Evolutionary conservation across 1,139 yeast species (phyloP), one percentile per base, ranked within the genome.

Genomic region (Lodderomyces orthopsilosis): DNA sequence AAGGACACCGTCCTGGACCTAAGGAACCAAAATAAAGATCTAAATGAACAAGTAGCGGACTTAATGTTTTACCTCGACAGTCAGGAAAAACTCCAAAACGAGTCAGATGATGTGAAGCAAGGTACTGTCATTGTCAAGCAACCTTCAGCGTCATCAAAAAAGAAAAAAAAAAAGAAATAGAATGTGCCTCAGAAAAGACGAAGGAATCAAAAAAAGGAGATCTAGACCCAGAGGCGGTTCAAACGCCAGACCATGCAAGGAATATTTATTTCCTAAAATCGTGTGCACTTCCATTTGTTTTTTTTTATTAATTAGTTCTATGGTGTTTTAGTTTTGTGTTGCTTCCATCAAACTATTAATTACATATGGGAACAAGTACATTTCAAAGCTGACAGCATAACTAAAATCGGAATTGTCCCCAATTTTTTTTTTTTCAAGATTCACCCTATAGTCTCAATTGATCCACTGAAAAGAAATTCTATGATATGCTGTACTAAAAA

Each of bases 41-140:
- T 88, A 38, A 61, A 74, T 40, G 94, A 85, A 32, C 94, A 88
- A 59, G 81, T 85, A 3, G 77, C 75, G 33, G 96, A 90, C 59
- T 62, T 90, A 46, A 86, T 89, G 96, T 85, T 87, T 51, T 87
- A 74, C 57, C 66, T 89, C 41, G 94, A 86, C 48, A 76, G 86
- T 3, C 86, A 78, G 56, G 85, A 82, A 45, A 85, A 83, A 60
- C 76, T 88, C 53, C 77, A 82, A 53, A 76, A 81, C 56, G 85
- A 87, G 19, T 75, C 81, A 2, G 85, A 83, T 14, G 91, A 83
- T 36, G 82, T 85, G 12, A 78, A 70, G 51, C 85, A 88, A 48
- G 95, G 95, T 0, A 78, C 83, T 1, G 66, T 86, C 0, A 70
- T 85, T 1, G 59, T 74, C 30, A 68, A 66, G 44, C 58, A 54